These are phyloP conservation scores for Backusella circina DNA, from an alignment of 192 early-diverging fungal species.

Conservation along the genomic window DNA sequence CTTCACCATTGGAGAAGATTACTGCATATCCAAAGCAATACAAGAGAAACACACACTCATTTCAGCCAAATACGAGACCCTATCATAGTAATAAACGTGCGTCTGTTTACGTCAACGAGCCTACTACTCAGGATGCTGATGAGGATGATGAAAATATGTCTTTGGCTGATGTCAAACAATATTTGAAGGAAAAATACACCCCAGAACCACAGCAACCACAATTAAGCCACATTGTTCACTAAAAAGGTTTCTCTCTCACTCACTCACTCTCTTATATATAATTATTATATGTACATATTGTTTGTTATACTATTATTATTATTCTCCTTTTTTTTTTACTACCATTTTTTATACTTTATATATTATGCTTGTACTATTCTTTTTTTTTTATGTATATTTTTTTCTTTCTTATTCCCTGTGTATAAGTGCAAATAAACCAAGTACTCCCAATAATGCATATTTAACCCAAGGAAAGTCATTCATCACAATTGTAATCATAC, in stretches of 20 bases:
- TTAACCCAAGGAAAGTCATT: constrained; percentile 97
- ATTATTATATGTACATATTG: background rate
- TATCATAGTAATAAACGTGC: background rate
- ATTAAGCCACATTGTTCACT: background rate
- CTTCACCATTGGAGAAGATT: background rate
- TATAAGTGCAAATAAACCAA: constrained; percentile 72
- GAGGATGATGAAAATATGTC: background rate
- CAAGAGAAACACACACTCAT: background rate
- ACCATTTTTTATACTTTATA: background rate
- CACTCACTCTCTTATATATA: background rate
- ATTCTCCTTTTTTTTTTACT: background rate
- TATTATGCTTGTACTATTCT: background rate
- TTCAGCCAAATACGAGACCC: background rate
- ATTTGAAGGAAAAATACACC: background rate
- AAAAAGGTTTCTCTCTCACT: background rate
- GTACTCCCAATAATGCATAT: constrained; percentile 67
- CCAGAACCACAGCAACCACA: background rate
- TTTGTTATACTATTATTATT: background rate
- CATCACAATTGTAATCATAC: constrained; percentile 95
- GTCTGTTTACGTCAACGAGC: background rate
- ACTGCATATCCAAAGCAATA: background rate
- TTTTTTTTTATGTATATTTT: background rate
- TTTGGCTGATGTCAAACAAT: constrained; percentile 2
- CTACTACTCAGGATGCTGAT: background rate
- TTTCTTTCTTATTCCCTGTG: constrained; percentile 52